phyloP scores from a whole-genome alignment of 2,329 filamentous ascomycete species.

The Tolypocladium tundrense region DNA sequence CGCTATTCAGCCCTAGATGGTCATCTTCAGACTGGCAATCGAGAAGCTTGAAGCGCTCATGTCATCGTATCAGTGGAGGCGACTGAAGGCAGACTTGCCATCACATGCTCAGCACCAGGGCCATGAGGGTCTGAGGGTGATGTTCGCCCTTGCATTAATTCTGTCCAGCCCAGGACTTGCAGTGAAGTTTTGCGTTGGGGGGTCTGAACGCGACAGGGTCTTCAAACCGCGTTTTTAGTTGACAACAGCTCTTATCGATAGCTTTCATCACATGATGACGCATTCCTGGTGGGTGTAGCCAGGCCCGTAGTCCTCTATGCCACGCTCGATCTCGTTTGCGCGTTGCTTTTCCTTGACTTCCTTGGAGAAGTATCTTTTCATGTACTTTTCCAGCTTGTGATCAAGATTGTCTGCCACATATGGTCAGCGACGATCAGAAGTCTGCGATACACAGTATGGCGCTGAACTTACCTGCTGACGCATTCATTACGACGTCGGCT shows the following conservation, averaged over 20 bases:
- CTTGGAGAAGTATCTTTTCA: slow-evolving; percentile 66
- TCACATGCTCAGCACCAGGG: neutral
- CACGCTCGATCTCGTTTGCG: slow-evolving; percentile 67
- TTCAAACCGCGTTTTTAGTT: neutral
- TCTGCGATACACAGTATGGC: neutral
- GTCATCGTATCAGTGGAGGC: neutral
- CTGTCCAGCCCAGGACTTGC: neutral
- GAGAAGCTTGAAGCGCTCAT: neutral
- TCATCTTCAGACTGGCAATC: neutral
- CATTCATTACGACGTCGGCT: slow-evolving; percentile 57
- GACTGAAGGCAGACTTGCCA: neutral
- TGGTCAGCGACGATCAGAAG: neutral
- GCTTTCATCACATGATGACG: slow-evolving; percentile 40
- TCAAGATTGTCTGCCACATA: slow-evolving; percentile 54
- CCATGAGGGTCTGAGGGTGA: neutral
- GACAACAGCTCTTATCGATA: neutral
- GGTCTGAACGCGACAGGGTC: neutral
- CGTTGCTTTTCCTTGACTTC: slow-evolving; percentile 57
- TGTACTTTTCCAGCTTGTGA: slow-evolving; percentile 52
- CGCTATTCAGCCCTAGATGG: neutral
- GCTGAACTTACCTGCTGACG: slow-evolving; percentile 47
- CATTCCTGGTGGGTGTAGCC: slow-evolving; percentile 51
- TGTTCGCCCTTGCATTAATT: neutral
- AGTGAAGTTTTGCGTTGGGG: neutral
- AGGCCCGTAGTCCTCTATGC: slow-evolving; percentile 61